Base-by-base conservation (phyloP, 2,329 filamentous ascomycete genomes). In the Colletotrichum sp. region DNA sequence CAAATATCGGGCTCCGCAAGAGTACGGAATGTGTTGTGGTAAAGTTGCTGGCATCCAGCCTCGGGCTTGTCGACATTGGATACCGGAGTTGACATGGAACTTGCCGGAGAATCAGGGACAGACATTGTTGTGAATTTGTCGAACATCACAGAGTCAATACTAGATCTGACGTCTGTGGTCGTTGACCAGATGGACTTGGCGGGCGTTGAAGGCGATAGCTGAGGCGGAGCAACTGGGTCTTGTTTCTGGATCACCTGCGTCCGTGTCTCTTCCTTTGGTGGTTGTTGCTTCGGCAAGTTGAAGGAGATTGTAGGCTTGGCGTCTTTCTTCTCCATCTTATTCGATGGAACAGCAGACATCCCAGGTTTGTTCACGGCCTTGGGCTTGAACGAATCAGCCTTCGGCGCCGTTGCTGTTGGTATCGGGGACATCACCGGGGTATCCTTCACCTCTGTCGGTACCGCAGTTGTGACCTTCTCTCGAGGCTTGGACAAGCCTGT, bases 381-480 rank as follows among this genome's bases (percentile, higher is more conserved):
- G 2, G n/a, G n/a, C n/a, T 52, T 52, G 44, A 52, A 8, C n/a
- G n/a, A 3, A 21, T 52, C 44, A 3, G 6, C n/a, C 44, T 52
- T 52, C 10, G 44, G n/a, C 12, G 1, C 10, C 0, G 10, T 1
- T 1, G 0, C n/a, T 24, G 44, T 21, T 13, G 44, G 1, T 8
- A 13, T 52, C n/a, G 6, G n/a, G 0, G n/a, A 5, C 44, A 0
- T 1, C n/a, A 0, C 3, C 44, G 44, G n/a, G 0, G 44, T 21
- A 0, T 21, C 44, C 12, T 52, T 21, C n/a, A 52, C n/a, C 0
- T 52, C 44, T 21, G 12, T 0, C 0, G n/a, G 44, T 2, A 4
- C 0, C 10, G 44, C 6, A 24, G 2, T 0, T 2, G n/a, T 24
- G 8, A 30, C 13, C 16, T 59, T 30, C 2, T 26, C 36, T 16